phyloP scores from a whole-genome alignment of 192 early-diverging fungal species.

The Mortierella hygrophila region DNA sequence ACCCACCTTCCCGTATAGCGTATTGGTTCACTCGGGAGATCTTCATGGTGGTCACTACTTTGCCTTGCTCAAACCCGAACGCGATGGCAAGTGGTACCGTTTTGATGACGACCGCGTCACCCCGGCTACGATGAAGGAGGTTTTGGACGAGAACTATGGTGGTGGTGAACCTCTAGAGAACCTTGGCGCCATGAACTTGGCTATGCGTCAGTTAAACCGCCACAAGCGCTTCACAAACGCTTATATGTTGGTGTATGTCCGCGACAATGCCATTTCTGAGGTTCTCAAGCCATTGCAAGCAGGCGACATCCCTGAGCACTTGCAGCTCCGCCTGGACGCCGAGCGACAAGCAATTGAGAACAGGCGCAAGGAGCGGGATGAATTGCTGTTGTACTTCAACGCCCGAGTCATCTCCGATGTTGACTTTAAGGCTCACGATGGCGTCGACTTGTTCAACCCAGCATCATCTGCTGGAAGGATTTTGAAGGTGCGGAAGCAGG shows the following conservation, averaged over 20 bases:
- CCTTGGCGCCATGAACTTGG: constrained; percentile 44
- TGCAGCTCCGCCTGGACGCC: constrained; percentile 76
- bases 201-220: constrained; percentile 59
- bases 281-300: constrained; percentile 76
- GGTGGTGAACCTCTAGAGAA: constrained; percentile 71
- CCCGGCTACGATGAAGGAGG: constrained; percentile 82
- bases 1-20: constrained; percentile 61
- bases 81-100: constrained; percentile 87
- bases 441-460: constrained; percentile 91
- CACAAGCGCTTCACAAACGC: constrained; percentile 94
- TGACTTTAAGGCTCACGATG: constrained; percentile 77
- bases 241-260: constrained; percentile 99
- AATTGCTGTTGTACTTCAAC: constrained; percentile 76
- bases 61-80: constrained; percentile 86
- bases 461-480: constrained; percentile 46
- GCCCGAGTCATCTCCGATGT: constrained; percentile 74
- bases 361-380: constrained; percentile 75
- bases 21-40: constrained; percentile 96
- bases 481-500: constrained; percentile 69
- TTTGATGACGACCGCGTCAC: constrained; percentile 97
- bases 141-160: constrained; percentile 95
- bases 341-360: constrained; percentile 69
- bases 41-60: constrained; percentile 95
- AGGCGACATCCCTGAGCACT: constrained; percentile 86
- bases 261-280: constrained; percentile 77